Evolutionary conservation across 805 yeast species (phyloP).

Genomic region (Cyberlindnera petersonii): DNA sequence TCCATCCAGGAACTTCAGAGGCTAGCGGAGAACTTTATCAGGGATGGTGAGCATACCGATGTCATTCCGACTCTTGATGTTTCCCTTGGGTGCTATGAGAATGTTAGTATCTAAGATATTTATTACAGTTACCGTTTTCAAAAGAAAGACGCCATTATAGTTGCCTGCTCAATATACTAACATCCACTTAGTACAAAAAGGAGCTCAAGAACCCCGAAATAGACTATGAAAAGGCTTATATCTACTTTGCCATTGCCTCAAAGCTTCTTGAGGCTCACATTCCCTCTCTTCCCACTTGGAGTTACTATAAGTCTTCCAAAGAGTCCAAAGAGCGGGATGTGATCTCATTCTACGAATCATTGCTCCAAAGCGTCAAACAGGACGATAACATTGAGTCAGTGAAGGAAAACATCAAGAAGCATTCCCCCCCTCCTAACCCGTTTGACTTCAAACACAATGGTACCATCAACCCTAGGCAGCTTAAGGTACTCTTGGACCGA

Average conservation of each 20-base stretch:
- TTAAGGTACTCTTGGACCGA: constrained; percentile 15
- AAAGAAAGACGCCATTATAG: no score
- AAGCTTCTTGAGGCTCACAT: constrained; percentile 6
- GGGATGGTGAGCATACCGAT: constrained; percentile 6
- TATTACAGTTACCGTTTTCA: no score
- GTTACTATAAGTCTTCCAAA: neutral
- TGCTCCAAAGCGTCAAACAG: neutral
- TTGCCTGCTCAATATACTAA: constrained; percentile 4
- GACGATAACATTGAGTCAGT: constrained; percentile 10
- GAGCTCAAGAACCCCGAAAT: constrained; percentile 7
- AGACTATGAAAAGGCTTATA: constrained; percentile 18
- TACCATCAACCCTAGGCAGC: constrained; percentile 11
- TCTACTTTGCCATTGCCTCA: constrained; percentile 13
- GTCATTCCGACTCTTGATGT: constrained; percentile 8
- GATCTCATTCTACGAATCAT: constrained; percentile 3
- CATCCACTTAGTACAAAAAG: constrained; percentile 11
- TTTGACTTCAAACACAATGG: constrained; percentile 18
- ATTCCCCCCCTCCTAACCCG: constrained; percentile 9
- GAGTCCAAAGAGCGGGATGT: constrained; percentile 1
- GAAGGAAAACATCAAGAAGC: constrained; percentile 4
- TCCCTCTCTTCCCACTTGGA: constrained; percentile 9
- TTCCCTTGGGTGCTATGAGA: constrained; percentile 16
- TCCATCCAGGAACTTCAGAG: constrained; percentile 8
- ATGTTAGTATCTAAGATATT: constrained; percentile 8
- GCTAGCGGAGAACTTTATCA: constrained; percentile 10